Percentiles rank a stretch among this genome's conserved stretches.
Conservation (phyloP, 2,329 filamentous ascomycete genomes). For the Aspergillus sergii region DNA sequence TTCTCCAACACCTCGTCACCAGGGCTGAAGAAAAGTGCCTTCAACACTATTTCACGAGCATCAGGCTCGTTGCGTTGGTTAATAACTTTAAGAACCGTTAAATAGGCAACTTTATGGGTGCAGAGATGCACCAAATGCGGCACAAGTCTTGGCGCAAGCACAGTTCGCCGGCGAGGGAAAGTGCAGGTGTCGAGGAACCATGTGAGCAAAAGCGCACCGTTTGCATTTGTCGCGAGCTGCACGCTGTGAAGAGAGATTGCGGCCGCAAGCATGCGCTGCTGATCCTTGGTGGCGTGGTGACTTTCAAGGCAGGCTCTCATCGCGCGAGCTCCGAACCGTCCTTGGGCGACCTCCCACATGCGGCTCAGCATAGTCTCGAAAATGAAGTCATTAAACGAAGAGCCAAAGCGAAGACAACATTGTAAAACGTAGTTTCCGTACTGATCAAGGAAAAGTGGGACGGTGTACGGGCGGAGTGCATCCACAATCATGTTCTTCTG, state of each 20-base stretch:
- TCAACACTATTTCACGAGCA: conserved; percentile 84
- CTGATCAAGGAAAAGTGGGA: conserved; percentile 93
- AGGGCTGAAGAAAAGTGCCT: conserved; percentile 87
- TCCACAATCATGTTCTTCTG: conserved; percentile 87
- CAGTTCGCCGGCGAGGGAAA: conserved; percentile 86
- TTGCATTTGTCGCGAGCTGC: conserved; percentile 92
- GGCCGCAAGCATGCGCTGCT: conserved; percentile 91
- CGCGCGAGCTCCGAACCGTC: conserved; percentile 89
- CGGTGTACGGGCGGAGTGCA: conserved; percentile 79
- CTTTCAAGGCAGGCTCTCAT: conserved; percentile 97
- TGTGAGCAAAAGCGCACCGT: conserved; percentile 88
- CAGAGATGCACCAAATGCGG: conserved; percentile 93
- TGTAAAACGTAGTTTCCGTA: conserved; percentile 99
- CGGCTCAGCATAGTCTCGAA: conserved; percentile 95
- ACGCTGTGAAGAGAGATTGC: conserved; percentile 96
- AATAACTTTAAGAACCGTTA: conserved; percentile 96
- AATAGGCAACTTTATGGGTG: conserved; percentile 97
- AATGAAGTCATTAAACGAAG: conserved; percentile 92
- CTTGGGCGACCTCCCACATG: conserved; percentile 92
- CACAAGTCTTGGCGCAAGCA: conserved; percentile 87
- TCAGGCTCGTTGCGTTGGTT: conserved; percentile 96
- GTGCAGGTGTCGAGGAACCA: conserved; percentile 99
- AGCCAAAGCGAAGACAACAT: conserved; percentile 88
- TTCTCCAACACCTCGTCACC: conserved; percentile 86
- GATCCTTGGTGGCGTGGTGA: conserved; percentile 90